These are phyloP conservation scores for Nitzschia sp. DNA, from an alignment of 108 stramenopile genomes.

Conservation along the genomic window DNA sequence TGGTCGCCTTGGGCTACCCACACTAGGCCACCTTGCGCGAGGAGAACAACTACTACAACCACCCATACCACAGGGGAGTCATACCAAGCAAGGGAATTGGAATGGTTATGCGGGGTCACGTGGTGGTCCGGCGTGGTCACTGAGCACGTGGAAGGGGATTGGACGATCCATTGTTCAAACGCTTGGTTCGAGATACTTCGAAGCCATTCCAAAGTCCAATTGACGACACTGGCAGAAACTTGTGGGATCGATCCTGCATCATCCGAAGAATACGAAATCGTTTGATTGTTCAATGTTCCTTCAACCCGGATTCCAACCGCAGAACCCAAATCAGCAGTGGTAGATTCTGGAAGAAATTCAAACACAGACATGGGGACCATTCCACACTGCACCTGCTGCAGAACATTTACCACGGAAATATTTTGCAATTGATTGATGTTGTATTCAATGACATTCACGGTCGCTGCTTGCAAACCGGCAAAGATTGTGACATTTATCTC, in stretches of 20 bases:
- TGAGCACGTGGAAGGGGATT: conserved; percentile 7
- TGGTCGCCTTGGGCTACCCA: neutral
- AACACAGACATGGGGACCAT: conserved; percentile 16
- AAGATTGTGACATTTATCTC: conserved; percentile 34
- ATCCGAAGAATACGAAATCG: conserved; percentile 11
- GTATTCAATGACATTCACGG: conserved; percentile 24
- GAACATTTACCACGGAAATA: conserved; percentile 16
- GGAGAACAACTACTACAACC: conserved; percentile 3
- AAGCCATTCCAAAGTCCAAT: conserved; percentile 18
- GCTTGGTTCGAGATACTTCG: conserved; percentile 25
- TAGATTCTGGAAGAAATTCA: conserved; percentile 22
- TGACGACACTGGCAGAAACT: conserved; percentile 1
- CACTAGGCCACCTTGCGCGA: conserved; percentile 16
- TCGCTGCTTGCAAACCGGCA: conserved; percentile 12
- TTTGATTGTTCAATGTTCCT: conserved; percentile 15
- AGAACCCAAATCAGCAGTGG: conserved; percentile 18
- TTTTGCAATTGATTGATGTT: conserved; percentile 30
- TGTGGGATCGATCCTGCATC: neutral
- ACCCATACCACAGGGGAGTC: conserved; percentile 12
- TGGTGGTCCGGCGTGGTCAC: neutral
- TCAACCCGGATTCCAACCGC: conserved; percentile 24
- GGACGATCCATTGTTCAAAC: conserved; percentile 23
- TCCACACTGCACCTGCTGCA: conserved; percentile 26
- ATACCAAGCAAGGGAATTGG: neutral
- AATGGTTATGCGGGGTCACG: conserved; percentile 7